A percentile compares a stretch with the other conserved stretches of the same genome.
Conservation (phyloP, 1,139 yeast species). For the Pichia sp. region DNA sequence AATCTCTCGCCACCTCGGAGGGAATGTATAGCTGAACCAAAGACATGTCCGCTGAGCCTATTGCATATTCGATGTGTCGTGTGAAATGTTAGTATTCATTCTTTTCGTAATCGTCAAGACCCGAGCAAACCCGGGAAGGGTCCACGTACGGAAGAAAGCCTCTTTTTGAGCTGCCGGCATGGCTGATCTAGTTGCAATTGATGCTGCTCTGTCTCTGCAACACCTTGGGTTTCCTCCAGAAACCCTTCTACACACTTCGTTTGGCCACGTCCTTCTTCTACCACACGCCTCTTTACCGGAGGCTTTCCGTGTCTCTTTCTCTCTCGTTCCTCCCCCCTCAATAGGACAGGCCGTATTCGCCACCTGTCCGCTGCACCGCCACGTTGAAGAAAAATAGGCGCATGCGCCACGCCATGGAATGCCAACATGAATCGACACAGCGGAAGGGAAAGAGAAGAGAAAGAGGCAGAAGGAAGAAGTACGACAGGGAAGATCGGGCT, state of each 20-base stretch:
- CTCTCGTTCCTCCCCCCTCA: neutral
- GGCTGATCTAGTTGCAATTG: conserved; percentile 1
- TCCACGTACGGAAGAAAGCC: conserved; percentile 17
- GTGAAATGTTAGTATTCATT: conserved; percentile 12
- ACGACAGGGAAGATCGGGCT: neutral
- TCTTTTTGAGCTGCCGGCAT: conserved; percentile 11
- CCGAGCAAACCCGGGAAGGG: neutral
- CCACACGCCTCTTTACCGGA: neutral
- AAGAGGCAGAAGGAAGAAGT: neutral
- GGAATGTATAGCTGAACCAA: conserved; percentile 88
- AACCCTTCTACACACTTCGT: neutral
- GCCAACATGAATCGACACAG: neutral
- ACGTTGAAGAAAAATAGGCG: neutral
- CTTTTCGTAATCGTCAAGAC: too few relatives aligned
- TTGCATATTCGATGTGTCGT: neutral
- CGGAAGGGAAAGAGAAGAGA: neutral
- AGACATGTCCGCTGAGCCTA: conserved; percentile 90
- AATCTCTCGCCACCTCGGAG: conserved; percentile 84
- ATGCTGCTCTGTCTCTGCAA: neutral
- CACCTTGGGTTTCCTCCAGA: neutral
- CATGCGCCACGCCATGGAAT: neutral
- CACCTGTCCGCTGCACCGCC: conserved; percentile 3
- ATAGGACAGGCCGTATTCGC: neutral
- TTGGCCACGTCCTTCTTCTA: too few relatives aligned
- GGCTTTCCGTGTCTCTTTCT: neutral